Conservation (phyloP, 495 filamentous ascomycete species). For the Xylaria cubensis region DNA sequence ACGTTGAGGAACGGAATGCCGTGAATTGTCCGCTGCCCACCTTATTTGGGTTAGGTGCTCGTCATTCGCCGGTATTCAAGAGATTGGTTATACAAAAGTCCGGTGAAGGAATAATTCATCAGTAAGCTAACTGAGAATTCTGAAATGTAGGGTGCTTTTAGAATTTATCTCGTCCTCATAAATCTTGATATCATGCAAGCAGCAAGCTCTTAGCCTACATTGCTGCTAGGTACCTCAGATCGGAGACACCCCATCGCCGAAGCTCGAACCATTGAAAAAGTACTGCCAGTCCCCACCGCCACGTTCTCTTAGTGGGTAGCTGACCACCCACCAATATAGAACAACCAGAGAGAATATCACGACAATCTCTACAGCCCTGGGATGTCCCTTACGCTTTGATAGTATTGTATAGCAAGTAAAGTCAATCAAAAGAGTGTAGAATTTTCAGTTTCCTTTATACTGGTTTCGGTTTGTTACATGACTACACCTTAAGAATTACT, state of each 20-base stretch:
- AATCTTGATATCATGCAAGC: background rate
- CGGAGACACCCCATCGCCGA: background rate
- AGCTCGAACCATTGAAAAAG: conserved; percentile 16
- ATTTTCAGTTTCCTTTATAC: background rate
- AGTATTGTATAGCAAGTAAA: background rate
- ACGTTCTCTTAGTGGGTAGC: no score
- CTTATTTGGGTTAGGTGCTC: background rate
- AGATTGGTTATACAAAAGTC: background rate
- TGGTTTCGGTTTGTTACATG: background rate
- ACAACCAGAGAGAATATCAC: background rate
- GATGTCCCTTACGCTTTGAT: background rate
- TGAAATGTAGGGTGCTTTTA: background rate
- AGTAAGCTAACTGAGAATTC: background rate
- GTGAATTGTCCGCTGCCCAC: background rate
- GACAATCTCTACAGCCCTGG: background rate
- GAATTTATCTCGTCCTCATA: background rate
- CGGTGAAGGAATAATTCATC: background rate
- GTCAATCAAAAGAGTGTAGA: background rate
- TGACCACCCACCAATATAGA: background rate
- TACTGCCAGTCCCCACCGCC: conserved; percentile 28
- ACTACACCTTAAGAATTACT: conserved; percentile 26
- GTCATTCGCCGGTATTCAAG: background rate
- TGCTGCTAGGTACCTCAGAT: background rate
- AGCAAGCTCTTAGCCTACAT: background rate
- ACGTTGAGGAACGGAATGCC: background rate